Percentiles rank a stretch among this genome's conserved stretches.
Evolutionary conservation across 345 rosid genomes (phyloP).

Genomic region (Populus alba): DNA sequence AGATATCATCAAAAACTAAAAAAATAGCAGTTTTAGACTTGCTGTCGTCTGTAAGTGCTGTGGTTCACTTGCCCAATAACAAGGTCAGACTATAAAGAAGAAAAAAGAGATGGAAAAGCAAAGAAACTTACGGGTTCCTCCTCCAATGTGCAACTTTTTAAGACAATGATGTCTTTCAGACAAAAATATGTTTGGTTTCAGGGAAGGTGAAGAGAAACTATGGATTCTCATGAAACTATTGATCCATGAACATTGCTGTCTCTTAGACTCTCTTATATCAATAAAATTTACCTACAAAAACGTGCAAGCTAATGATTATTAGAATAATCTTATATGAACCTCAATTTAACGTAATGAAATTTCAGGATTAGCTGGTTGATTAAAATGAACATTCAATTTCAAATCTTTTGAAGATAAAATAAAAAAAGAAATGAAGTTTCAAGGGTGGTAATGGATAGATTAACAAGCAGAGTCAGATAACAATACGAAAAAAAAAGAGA

Average conservation of each 20-base stretch:
- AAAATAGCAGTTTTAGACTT: not conserved
- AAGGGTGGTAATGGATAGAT: not conserved
- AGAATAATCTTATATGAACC: not conserved
- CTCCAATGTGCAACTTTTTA: constrained; percentile 26
- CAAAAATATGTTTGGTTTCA: constrained; percentile 24
- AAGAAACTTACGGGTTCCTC: constrained; percentile 39
- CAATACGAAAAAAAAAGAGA: not conserved
- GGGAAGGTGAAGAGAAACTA: constrained; percentile 22
- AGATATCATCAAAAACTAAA: not conserved
- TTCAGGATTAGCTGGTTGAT: no score
- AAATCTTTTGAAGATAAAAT: not conserved
- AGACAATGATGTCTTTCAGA: constrained; percentile 13
- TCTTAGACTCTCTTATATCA: constrained; percentile 21
- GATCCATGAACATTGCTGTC: constrained; percentile 22
- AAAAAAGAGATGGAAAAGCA: not conserved
- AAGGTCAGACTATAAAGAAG: not conserved
- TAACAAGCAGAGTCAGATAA: not conserved
- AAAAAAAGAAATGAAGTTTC: not conserved
- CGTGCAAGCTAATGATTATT: not conserved
- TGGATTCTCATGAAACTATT: constrained; percentile 25
- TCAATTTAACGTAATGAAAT: no score
- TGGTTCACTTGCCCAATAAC: not conserved
- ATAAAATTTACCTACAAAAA: constrained; percentile 31
- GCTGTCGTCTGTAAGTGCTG: not conserved
- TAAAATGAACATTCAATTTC: no score